A percentile compares a stretch with the other conserved stretches of the same genome.
Conservation (phyloP, 2,329 filamentous ascomycete genomes). For the Sporothrix pallida region DNA sequence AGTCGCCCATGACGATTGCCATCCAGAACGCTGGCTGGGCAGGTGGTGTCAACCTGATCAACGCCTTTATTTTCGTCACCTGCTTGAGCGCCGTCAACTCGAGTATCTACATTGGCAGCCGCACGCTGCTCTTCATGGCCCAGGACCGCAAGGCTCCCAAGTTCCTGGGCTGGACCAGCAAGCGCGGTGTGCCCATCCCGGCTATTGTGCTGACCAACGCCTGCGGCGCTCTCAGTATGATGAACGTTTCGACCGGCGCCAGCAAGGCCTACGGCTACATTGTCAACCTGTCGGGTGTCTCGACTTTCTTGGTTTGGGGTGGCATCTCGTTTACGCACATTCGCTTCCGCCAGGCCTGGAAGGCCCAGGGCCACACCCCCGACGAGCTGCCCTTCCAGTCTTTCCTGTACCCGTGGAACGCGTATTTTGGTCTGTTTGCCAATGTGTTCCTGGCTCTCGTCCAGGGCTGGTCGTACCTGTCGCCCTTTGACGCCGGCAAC, state of each 20-base stretch:
- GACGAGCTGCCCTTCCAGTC: constrained; percentile 63
- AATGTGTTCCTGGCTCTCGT: constrained; percentile 66
- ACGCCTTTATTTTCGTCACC: constrained; percentile 76
- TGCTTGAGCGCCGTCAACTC: constrained; percentile 75
- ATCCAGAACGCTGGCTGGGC: constrained; percentile 74
- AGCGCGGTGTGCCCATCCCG: constrained; percentile 64
- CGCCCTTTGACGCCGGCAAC: constrained; percentile 62
- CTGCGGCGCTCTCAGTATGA: constrained; percentile 74
- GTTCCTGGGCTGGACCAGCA: constrained; percentile 71
- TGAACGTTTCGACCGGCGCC: constrained; percentile 72
- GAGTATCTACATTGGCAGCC: constrained; percentile 77
- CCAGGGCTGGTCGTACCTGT: constrained; percentile 65
- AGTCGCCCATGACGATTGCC: constrained; percentile 75
- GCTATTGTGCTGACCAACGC: constrained; percentile 72
- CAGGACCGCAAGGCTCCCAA: constrained; percentile 73
- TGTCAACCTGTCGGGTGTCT: constrained; percentile 71
- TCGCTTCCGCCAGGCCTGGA: constrained; percentile 70
- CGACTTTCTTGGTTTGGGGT: constrained; percentile 75
- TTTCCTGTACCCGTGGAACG: constrained; percentile 61
- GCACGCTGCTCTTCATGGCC: constrained; percentile 77
- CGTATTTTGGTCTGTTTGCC: constrained; percentile 63
- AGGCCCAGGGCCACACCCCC: constrained; percentile 59
- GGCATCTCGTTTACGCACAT: constrained; percentile 74
- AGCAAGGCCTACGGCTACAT: constrained; percentile 71
- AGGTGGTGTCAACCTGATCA: constrained; percentile 75